Conservation (phyloP, 2,329 filamentous ascomycete species). For the Scytalidium lignicola region DNA sequence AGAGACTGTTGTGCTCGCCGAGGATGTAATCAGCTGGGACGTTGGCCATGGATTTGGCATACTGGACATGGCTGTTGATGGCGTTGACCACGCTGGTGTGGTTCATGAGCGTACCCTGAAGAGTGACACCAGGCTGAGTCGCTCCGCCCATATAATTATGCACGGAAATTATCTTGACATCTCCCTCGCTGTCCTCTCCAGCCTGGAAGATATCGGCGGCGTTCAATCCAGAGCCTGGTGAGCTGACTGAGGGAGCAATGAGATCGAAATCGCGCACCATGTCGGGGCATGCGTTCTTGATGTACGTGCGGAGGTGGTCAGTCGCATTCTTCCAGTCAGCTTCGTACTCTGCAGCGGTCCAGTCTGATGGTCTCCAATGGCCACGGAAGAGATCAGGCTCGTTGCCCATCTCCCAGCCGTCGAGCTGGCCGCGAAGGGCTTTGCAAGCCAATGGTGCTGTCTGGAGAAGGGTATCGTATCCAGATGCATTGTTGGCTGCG, state of each 20-base stretch:
- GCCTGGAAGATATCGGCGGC: constrained; percentile 6
- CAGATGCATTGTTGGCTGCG: constrained; percentile 18
- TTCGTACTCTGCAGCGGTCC: constrained; percentile 51
- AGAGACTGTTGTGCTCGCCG: constrained; percentile 46
- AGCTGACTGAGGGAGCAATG: not conserved
- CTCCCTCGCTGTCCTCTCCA: not conserved
- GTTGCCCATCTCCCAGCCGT: constrained; percentile 20
- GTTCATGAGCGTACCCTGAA: not conserved
- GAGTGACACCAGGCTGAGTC: not conserved
- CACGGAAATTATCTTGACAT: not conserved
- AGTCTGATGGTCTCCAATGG: constrained; percentile 37
- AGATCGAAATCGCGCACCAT: constrained; percentile 21
- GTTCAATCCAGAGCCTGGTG: constrained; percentile 3
- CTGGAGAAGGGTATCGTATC: constrained; percentile 15
- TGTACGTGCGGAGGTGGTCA: constrained; percentile 37
- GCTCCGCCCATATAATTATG: not conserved
- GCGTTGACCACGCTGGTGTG: not conserved
- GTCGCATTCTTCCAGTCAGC: constrained; percentile 54
- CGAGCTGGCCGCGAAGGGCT: constrained; percentile 16
- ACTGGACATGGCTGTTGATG: not conserved
- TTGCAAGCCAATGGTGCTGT: constrained; percentile 20
- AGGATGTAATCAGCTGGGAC: not conserved
- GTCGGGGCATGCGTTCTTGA: constrained; percentile 46
- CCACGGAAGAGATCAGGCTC: constrained; percentile 19
- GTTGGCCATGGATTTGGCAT: not conserved